phyloP scores from a whole-genome alignment of 495 filamentous ascomycete species.

The Lindgomyces ingoldianus region DNA sequence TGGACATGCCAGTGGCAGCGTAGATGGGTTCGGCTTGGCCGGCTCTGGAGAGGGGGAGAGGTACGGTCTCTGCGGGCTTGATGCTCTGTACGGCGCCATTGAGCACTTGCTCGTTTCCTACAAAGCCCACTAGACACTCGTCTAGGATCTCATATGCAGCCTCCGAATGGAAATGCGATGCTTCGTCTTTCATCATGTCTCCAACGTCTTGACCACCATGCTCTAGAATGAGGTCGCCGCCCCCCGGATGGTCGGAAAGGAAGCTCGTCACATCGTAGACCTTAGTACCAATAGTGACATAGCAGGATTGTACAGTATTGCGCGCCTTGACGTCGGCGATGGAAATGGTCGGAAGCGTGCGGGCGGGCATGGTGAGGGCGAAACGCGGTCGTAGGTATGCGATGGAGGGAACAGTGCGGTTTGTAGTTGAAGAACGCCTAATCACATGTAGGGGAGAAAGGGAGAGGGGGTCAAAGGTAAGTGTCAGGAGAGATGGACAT shows the following conservation, averaged over 20 bases:
- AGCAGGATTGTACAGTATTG: slow-evolving; percentile 82
- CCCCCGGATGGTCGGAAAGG: slow-evolving; percentile 84
- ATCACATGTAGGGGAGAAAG: slow-evolving; percentile 1
- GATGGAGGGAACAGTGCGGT: background rate
- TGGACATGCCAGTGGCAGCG: slow-evolving; percentile 79
- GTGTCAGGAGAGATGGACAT: background rate
- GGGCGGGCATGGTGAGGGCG: slow-evolving; percentile 40
- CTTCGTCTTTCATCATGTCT: slow-evolving; percentile 78
- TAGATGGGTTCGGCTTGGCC: slow-evolving; percentile 58
- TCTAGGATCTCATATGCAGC: slow-evolving; percentile 92
- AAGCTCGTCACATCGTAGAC: slow-evolving; percentile 96
- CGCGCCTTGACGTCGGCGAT: slow-evolving; percentile 76
- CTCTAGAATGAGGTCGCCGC: slow-evolving; percentile 82
- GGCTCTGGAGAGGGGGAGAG: slow-evolving; percentile 47
- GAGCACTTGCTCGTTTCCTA: slow-evolving; percentile 53
- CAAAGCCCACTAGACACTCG: slow-evolving; percentile 78
- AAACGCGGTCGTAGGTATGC: background rate
- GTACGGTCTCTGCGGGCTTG: slow-evolving; percentile 52
- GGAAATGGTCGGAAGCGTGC: slow-evolving; percentile 76
- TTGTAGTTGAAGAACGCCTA: background rate
- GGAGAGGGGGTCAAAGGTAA: slow-evolving; percentile 9
- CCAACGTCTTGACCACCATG: slow-evolving; percentile 86
- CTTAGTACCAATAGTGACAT: slow-evolving; percentile 83
- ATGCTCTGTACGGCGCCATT: slow-evolving; percentile 50
- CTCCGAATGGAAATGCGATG: slow-evolving; percentile 82